These are phyloP conservation scores for Aspergillus ustus DNA, from an alignment of 2,329 filamentous ascomycete species.

Conservation along the genomic window DNA sequence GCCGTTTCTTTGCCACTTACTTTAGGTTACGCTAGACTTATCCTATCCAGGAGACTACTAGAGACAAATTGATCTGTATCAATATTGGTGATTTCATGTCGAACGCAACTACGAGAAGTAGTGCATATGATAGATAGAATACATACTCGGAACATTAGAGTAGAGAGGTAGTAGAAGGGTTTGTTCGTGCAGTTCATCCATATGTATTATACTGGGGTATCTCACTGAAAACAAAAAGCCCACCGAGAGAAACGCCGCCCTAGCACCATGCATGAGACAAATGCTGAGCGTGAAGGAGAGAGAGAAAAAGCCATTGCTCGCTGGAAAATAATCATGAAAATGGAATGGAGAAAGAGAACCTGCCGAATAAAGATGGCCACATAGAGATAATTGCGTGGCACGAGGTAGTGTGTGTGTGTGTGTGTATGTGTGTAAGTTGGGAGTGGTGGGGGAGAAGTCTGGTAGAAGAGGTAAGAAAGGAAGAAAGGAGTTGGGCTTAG, in stretches of 20 bases:
- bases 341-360: background rate
- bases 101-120: background rate
- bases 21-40: background rate
- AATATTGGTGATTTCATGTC: background rate
- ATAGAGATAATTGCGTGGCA: background rate
- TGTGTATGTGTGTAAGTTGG: no score
- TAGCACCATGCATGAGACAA: background rate
- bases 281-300: background rate
- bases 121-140: background rate
- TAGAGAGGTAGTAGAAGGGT: background rate
- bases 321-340: background rate
- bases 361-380: background rate
- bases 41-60: background rate
- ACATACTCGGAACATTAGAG: background rate
- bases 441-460: no score
- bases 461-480: background rate
- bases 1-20: background rate
- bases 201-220: constrained; percentile 4
- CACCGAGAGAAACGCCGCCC: constrained; percentile 2
- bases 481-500: background rate
- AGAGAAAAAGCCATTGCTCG: background rate
- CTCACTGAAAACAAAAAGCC: background rate
- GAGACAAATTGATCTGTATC: background rate
- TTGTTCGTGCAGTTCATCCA: background rate
- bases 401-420: no score